phyloP scores from a whole-genome alignment of 371 early-diverging fungal genomes.

The Apophysomyces elegans region DNA sequence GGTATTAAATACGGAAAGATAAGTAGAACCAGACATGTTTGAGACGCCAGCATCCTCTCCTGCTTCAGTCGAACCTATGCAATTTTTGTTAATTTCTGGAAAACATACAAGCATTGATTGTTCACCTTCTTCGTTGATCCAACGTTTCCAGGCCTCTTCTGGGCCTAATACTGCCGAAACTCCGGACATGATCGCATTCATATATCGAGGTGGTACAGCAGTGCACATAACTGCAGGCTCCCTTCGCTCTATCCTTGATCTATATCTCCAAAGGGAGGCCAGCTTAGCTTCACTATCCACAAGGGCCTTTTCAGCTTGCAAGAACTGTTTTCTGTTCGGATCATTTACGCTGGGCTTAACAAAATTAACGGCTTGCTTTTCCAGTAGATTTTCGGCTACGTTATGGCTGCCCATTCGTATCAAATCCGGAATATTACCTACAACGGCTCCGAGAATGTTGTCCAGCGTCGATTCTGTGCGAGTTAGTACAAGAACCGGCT shows the following conservation, averaged over 20 bases:
- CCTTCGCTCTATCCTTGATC: conserved; percentile 16
- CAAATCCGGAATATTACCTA: conserved; percentile 24
- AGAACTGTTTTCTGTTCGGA: conserved; percentile 25
- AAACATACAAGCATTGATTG: neutral
- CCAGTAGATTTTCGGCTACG: conserved; percentile 11
- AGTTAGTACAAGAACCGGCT: conserved; percentile 39
- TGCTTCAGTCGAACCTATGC: neutral
- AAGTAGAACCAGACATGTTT: neutral
- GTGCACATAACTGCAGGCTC: conserved; percentile 19
- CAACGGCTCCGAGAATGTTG: conserved; percentile 22
- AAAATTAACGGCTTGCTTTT: conserved; percentile 23
- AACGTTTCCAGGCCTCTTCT: conserved; percentile 22
- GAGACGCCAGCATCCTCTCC: neutral
- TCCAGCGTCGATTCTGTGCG: conserved; percentile 33
- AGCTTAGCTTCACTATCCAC: conserved; percentile 25
- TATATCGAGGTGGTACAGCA: conserved; percentile 30
- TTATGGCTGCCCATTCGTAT: conserved; percentile 32
- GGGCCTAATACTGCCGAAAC: neutral
- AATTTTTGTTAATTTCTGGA: neutral
- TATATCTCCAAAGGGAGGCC: conserved; percentile 23
- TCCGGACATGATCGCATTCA: conserved; percentile 3
- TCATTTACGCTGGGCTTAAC: conserved; percentile 20
- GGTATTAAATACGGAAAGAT: neutral
- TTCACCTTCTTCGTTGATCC: conserved; percentile 15
- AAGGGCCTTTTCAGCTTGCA: conserved; percentile 24